Conservation (phyloP, 306 rosid genomes). For the Cucurbita argyrosperma region DNA sequence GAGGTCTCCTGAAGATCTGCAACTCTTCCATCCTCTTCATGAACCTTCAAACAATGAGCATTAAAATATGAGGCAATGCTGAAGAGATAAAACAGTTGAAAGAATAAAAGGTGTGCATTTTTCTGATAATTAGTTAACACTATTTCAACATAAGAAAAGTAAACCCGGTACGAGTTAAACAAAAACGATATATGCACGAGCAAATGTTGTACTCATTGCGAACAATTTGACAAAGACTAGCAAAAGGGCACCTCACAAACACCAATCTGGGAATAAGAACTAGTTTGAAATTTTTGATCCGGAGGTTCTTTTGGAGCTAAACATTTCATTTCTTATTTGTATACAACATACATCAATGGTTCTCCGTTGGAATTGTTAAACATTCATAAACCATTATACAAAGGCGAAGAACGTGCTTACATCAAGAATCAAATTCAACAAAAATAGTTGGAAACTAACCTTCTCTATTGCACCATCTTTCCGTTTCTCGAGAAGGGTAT, state of each 20-base stretch:
- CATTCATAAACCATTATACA: not conserved
- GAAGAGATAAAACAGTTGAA: not conserved
- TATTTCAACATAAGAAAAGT: not conserved
- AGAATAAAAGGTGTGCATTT: not conserved
- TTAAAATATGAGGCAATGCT: not conserved
- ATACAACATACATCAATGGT: not conserved
- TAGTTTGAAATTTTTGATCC: not conserved
- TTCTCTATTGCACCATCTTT: not conserved
- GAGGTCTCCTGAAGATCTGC: not conserved
- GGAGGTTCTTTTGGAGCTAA: not conserved
- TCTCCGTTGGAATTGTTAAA: not conserved
- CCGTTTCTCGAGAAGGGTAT: conserved; percentile 22
- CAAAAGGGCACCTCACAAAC: not conserved
- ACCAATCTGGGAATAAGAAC: not conserved
- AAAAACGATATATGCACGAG: not conserved
- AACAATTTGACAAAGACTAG: not conserved
- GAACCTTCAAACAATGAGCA: not conserved
- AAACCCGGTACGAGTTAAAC: not conserved
- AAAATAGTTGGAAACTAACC: conserved; percentile 5
- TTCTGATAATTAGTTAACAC: not conserved
- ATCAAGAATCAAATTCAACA: not conserved
- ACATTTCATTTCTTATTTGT: not conserved
- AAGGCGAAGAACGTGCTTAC: not conserved
- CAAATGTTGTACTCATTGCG: not conserved
- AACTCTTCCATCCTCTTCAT: not conserved